phyloP scores from a whole-genome alignment of 73 alveolate genomes.

The Strombidium stylifer region DNA sequence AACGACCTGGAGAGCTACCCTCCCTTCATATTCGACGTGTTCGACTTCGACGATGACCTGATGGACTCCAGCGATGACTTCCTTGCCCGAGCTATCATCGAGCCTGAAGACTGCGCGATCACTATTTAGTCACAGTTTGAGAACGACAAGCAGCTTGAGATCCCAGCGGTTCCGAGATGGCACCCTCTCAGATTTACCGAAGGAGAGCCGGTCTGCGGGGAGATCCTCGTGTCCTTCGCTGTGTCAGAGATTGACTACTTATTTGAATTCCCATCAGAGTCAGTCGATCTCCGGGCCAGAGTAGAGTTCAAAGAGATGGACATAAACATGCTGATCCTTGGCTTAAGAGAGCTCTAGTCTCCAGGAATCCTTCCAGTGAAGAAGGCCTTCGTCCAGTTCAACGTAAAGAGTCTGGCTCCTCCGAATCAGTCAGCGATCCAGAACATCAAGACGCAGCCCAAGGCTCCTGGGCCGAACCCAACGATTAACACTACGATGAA shows the following conservation, averaged over 20 bases:
- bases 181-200: slow-evolving; percentile 76
- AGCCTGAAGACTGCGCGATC: slow-evolving; percentile 23
- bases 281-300: slow-evolving; percentile 46
- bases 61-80: slow-evolving; percentile 38
- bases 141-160: too few species aligned
- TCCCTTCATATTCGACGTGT: slow-evolving; percentile 37
- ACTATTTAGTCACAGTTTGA: slow-evolving; percentile 70
- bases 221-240: slow-evolving; percentile 77
- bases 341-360: slow-evolving; percentile 82
- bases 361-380: slow-evolving; percentile 79
- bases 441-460: slow-evolving; percentile 89
- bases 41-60: too few species aligned
- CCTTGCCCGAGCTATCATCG: slow-evolving; percentile 37
- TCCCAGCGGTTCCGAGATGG: slow-evolving; percentile 86
- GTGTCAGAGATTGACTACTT: slow-evolving; percentile 64
- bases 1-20: slow-evolving; percentile 46
- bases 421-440: slow-evolving; percentile 71
- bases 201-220: slow-evolving; percentile 75
- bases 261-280: slow-evolving; percentile 35
- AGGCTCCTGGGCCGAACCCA: slow-evolving; percentile 95
- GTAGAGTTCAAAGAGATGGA: slow-evolving; percentile 51
- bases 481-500: slow-evolving; percentile 82
- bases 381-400: slow-evolving; percentile 81
- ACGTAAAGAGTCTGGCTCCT: slow-evolving; percentile 59
- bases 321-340: slow-evolving; percentile 78